A percentile compares a stretch with the other conserved stretches of the same genome.
These are phyloP conservation scores for Scheffersomyces stambukii DNA, from an alignment of 1,139 yeast genomes.

Conservation along the genomic window DNA sequence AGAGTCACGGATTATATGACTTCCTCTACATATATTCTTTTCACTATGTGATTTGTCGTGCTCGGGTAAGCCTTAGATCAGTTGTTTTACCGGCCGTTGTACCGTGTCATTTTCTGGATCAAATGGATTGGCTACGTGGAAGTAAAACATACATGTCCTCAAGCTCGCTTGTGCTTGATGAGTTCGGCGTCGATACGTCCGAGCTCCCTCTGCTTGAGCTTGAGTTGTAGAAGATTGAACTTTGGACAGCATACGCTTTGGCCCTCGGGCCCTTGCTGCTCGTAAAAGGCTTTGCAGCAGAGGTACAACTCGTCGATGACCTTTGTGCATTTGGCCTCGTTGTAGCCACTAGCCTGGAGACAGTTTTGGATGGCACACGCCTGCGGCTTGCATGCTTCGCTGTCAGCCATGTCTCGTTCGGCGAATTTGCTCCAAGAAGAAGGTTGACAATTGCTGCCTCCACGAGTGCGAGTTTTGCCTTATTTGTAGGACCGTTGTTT, in stretches of 20 bases:
- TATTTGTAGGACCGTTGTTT: too few species aligned
- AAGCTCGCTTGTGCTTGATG: conserved; percentile 16
- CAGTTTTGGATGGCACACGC: conserved; percentile 75
- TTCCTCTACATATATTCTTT: conserved; percentile 48
- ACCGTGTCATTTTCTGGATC: conserved; percentile 53
- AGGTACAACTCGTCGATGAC: conserved; percentile 55
- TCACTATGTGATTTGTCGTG: conserved; percentile 60
- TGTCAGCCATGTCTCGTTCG: too few species aligned
- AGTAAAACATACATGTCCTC: conserved; percentile 54
- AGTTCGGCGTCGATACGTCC: conserved; percentile 53
- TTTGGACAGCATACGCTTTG: conserved; percentile 66
- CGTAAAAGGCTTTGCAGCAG: conserved; percentile 58
- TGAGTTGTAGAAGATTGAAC: conserved; percentile 49
- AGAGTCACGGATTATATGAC: conserved; percentile 77
- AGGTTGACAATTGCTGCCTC: too few species aligned
- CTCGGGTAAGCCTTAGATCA: conserved; percentile 90
- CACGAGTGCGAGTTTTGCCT: too few species aligned
- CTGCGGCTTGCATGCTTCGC: conserved; percentile 57
- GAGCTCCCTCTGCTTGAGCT: conserved; percentile 51
- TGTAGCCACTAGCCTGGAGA: conserved; percentile 45
- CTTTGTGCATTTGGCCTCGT: conserved; percentile 60
- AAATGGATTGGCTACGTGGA: conserved; percentile 59
- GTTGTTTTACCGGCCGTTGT: conserved; percentile 48
- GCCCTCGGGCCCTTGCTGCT: conserved; percentile 48
- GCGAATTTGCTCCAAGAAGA: too few species aligned